phyloP scores from a whole-genome alignment of 2,329 filamentous ascomycete genomes.

The Chaetomiaceae sp. region DNA sequence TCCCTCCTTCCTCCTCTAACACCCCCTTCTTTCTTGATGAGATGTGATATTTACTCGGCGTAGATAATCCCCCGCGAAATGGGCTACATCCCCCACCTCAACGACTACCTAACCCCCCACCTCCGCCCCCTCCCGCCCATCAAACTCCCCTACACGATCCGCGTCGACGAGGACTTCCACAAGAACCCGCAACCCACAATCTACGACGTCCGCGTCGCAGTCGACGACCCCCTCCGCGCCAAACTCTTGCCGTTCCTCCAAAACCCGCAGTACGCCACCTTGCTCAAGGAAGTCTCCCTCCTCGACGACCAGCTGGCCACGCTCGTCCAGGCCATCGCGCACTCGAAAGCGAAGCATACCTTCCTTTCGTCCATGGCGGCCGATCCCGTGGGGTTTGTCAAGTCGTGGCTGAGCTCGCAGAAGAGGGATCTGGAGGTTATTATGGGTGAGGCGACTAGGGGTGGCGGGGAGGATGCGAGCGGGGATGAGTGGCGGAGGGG shows the following conservation, averaged over 20 bases:
- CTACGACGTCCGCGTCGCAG: conserved; percentile 81
- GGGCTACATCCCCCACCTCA: conserved; percentile 81
- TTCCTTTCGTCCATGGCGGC: conserved; percentile 77
- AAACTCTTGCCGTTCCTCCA: conserved; percentile 62
- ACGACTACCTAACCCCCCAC: conserved; percentile 74
- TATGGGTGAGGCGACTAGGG: conserved; percentile 70
- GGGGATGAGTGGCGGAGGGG: conserved; percentile 67
- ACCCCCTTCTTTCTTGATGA: not conserved
- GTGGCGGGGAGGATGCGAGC: conserved; percentile 52
- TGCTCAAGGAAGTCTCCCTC: conserved; percentile 68
- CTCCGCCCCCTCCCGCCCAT: conserved; percentile 76
- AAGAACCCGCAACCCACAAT: conserved; percentile 71
- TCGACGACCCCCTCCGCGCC: conserved; percentile 75
- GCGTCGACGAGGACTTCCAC: conserved; percentile 81
- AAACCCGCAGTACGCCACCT: conserved; percentile 65
- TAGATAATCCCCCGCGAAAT: conserved; percentile 71
- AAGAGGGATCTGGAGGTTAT: conserved; percentile 86
- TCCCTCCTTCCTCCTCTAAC: not conserved
- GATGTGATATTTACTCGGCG: conserved; percentile 25
- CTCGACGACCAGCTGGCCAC: conserved; percentile 84
- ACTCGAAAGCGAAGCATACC: conserved; percentile 83
- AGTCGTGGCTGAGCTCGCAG: conserved; percentile 85
- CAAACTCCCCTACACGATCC: conserved; percentile 85
- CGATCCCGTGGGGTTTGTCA: conserved; percentile 80
- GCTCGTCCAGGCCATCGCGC: conserved; percentile 74